These are phyloP conservation scores for Penicillium psychrosexuale DNA, from an alignment of 2,329 filamentous ascomycete genomes.

Conservation along the genomic window DNA sequence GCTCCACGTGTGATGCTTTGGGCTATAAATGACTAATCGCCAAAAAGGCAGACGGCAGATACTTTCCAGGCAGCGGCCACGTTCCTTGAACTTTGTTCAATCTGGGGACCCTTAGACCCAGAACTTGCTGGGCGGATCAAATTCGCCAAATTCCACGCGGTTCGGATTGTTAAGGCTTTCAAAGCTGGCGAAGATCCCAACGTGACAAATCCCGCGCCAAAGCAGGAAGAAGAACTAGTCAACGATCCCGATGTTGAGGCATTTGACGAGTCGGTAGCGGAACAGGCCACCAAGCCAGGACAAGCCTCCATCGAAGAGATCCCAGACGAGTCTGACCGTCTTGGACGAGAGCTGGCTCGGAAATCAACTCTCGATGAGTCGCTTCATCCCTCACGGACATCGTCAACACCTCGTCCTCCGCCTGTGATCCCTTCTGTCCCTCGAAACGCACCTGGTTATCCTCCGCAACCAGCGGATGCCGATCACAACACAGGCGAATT, in stretches of 20 bases:
- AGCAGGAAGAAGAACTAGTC: conserved; percentile 49
- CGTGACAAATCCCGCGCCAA: conserved; percentile 72
- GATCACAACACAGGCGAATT: conserved; percentile 30
- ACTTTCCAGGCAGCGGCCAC: conserved; percentile 91
- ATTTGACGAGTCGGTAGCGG: conserved; percentile 45
- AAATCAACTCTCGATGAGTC: conserved; percentile 52
- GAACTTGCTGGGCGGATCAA: conserved; percentile 86
- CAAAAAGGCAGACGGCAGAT: conserved; percentile 75
- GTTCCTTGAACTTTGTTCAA: conserved; percentile 81
- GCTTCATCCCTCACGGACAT: conserved; percentile 48
- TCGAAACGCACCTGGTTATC: conserved; percentile 24
- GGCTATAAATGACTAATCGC: neutral
- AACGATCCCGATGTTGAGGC: conserved; percentile 63
- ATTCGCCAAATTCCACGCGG: conserved; percentile 92
- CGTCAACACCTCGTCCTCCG: conserved; percentile 38
- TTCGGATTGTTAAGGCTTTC: conserved; percentile 85
- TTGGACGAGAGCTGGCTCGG: conserved; percentile 44
- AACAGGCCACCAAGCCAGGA: conserved; percentile 43
- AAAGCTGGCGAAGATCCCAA: conserved; percentile 92
- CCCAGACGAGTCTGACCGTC: conserved; percentile 55
- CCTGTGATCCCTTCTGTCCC: conserved; percentile 26
- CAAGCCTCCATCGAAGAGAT: conserved; percentile 60
- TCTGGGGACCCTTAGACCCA: conserved; percentile 73
- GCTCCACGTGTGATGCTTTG: conserved; percentile 9
- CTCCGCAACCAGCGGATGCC: conserved; percentile 36